Conservation (phyloP, 2,329 filamentous ascomycete species). For the Exserohilum turcica region DNA sequence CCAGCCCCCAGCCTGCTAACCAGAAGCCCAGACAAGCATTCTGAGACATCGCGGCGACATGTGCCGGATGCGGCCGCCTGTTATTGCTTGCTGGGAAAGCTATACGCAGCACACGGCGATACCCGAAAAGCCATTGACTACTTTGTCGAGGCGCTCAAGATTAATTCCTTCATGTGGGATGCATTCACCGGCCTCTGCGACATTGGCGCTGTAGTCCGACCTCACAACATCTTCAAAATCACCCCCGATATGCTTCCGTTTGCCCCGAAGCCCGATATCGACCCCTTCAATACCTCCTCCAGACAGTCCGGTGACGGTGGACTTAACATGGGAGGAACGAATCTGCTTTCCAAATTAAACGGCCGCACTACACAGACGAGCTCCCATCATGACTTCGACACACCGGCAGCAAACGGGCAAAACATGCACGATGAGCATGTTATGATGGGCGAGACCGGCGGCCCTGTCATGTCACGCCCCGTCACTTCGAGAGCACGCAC, state of each 20-base stretch:
- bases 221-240: slow-evolving; percentile 84
- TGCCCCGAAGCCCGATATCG: slow-evolving; percentile 46
- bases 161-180: slow-evolving; percentile 98
- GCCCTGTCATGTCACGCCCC: slow-evolving; percentile 44
- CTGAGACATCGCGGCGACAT: slow-evolving; percentile 72
- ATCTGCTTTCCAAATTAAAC: slow-evolving; percentile 51
- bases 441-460: slow-evolving; percentile 47
- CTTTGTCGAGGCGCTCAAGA: slow-evolving; percentile 85
- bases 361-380: slow-evolving; percentile 45
- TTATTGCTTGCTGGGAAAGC: slow-evolving; percentile 82
- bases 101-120: slow-evolving; percentile 80
- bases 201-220: slow-evolving; percentile 75
- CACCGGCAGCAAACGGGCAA: slow-evolving; percentile 53
- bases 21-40: slow-evolving; percentile 65
- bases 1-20: slow-evolving; percentile 12
- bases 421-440: slow-evolving; percentile 51
- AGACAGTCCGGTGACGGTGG: slow-evolving; percentile 41
- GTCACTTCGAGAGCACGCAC: slow-evolving; percentile 48
- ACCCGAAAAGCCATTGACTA: slow-evolving; percentile 81
- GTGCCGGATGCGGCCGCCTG: slow-evolving; percentile 83
- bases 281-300: slow-evolving; percentile 52
- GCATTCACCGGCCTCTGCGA: slow-evolving; percentile 89
- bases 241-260: slow-evolving; percentile 64
- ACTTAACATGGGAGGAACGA: slow-evolving; percentile 45
- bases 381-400: slow-evolving; percentile 50